Evolutionary conservation across 805 yeast genomes (phyloP).

Genomic region (Komagataella ulmi): DNA sequence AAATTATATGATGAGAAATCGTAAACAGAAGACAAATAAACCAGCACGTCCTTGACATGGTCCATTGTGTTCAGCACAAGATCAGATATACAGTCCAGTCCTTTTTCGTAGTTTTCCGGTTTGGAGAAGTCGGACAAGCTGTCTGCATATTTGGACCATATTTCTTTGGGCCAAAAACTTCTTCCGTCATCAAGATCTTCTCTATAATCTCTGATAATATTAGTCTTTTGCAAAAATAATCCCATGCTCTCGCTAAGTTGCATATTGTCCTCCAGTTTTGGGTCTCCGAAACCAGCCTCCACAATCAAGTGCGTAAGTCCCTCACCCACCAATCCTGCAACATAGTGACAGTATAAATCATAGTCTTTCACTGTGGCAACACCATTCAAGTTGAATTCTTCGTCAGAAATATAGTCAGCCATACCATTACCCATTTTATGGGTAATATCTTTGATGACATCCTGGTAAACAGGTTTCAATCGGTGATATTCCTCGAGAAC

Average conservation of each 20-base stretch:
- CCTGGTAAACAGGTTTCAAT: constrained; percentile 65
- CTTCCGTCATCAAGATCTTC: constrained; percentile 90
- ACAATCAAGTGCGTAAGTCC: constrained; percentile 80
- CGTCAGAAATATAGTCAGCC: constrained; percentile 84
- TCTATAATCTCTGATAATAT: constrained; percentile 87
- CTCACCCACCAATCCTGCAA: constrained; percentile 96
- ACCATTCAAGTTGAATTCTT: constrained; percentile 68
- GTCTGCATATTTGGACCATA: constrained; percentile 76
- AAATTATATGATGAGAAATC: constrained; percentile 82
- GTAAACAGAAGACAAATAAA: constrained; percentile 58
- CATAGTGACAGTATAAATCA: constrained; percentile 89
- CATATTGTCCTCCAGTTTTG: constrained; percentile 37
- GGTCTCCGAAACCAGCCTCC: constrained; percentile 57
- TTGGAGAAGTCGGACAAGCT: constrained; percentile 44
- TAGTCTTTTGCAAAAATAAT: constrained; percentile 85
- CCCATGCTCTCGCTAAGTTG: constrained; percentile 80
- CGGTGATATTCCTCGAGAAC: constrained; percentile 61
- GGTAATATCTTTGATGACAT: constrained; percentile 66
- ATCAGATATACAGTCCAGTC: constrained; percentile 68
- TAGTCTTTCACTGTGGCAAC: constrained; percentile 69
- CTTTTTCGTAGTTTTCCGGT: constrained; percentile 34
- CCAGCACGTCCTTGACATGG: constrained; percentile 67
- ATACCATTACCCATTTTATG: constrained; percentile 91
- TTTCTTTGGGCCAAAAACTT: constrained; percentile 91
- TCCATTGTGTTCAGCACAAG: constrained; percentile 65